Conservation (phyloP, 805 yeast genomes). For the Diddensiella santjacobensis region DNA sequence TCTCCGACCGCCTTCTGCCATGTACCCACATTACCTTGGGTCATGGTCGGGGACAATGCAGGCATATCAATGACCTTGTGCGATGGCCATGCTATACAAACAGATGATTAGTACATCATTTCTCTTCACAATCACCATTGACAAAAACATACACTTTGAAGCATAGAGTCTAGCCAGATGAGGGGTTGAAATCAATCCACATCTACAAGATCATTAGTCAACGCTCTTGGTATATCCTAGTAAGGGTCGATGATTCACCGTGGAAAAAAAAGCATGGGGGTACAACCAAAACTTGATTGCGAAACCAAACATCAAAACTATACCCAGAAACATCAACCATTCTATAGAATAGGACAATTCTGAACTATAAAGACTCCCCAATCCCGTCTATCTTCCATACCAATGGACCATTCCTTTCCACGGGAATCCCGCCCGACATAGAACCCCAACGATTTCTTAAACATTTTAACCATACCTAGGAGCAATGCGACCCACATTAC, state of each 20-base stretch:
- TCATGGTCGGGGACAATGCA: constrained; percentile 99
- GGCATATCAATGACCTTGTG: constrained; percentile 96
- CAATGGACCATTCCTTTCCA: no score
- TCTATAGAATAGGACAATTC: no score
- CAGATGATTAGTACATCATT: not conserved
- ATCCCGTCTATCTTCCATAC: no score
- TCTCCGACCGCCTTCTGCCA: constrained; percentile 95
- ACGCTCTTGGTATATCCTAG: no score
- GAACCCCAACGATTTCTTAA: no score
- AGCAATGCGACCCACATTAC: constrained; percentile 7
- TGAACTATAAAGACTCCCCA: no score
- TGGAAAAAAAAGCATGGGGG: no score
- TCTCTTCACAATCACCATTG: not conserved
- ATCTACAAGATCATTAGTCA: not conserved
- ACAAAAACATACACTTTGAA: constrained; percentile 27
- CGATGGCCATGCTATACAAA: constrained; percentile 51
- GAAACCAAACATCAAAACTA: no score
- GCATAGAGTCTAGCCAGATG: constrained; percentile 34
- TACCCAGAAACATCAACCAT: no score
- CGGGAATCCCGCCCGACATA: no score
- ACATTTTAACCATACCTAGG: constrained; percentile 14
- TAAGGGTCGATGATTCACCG: no score
- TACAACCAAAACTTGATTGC: no score
- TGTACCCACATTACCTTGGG: constrained; percentile 84
- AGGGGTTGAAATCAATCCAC: constrained; percentile 13